Percentiles rank a stretch among this genome's conserved stretches.
phyloP scores from a whole-genome alignment of 805 yeast genomes.

The Kazachstania viticola region DNA sequence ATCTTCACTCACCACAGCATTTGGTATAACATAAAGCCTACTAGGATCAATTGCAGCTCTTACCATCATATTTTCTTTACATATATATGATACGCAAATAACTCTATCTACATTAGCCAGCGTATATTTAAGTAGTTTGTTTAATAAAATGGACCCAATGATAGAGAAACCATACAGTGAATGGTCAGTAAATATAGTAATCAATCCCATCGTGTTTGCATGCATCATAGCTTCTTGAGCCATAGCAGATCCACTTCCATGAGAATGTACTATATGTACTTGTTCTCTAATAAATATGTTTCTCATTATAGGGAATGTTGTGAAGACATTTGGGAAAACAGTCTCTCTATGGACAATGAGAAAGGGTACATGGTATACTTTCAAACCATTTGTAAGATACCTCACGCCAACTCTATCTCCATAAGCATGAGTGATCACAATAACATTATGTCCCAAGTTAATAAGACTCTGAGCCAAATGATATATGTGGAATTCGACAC shows the following conservation, averaged over 20 bases:
- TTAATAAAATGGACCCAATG: constrained; percentile 71
- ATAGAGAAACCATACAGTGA: constrained; percentile 91
- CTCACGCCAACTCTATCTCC: constrained; percentile 75
- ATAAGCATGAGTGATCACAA: constrained; percentile 82
- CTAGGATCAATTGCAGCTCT: constrained; percentile 75
- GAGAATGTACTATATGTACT: constrained; percentile 89
- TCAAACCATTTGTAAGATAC: constrained; percentile 76
- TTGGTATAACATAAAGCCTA: constrained; percentile 82
- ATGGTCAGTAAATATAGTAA: constrained; percentile 91
- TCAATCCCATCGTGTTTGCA: constrained; percentile 83
- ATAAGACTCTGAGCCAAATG: constrained; percentile 80
- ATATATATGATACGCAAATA: constrained; percentile 93
- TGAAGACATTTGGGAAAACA: constrained; percentile 80
- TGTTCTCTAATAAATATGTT: constrained; percentile 77
- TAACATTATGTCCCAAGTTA: constrained; percentile 71
- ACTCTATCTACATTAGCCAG: constrained; percentile 81
- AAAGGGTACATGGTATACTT: constrained; percentile 84
- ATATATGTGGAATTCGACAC: constrained; percentile 90
- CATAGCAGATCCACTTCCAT: constrained; percentile 76
- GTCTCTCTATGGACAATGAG: constrained; percentile 71
- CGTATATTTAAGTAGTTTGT: constrained; percentile 74
- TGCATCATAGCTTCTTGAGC: constrained; percentile 90
- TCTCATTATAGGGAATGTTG: constrained; percentile 74
- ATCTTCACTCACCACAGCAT: constrained; percentile 81
- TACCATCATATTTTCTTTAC: constrained; percentile 89